Percentiles rank a stretch among this genome's conserved stretches.
phyloP scores from a whole-genome alignment of 805 yeast species.

The Maudiozyma turicensis region DNA sequence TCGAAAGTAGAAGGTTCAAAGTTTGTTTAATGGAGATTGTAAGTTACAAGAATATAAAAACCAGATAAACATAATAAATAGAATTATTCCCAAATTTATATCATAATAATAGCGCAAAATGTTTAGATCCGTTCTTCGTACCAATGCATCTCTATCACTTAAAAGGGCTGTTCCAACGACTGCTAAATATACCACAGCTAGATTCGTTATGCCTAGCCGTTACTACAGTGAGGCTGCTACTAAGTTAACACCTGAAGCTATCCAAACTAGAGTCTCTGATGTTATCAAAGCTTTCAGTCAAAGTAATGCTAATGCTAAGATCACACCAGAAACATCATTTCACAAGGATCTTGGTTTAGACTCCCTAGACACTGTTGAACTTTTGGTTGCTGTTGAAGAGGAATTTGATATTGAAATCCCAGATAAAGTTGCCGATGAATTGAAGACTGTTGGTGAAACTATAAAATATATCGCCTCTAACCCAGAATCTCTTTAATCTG shows the following conservation, averaged over 20 bases:
- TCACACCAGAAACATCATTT: constrained; percentile 35
- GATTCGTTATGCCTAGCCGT: constrained; percentile 16
- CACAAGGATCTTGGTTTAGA: constrained; percentile 56
- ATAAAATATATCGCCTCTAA: constrained; percentile 74
- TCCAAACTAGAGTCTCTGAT: constrained; percentile 69
- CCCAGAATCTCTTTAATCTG: constrained; percentile 33
- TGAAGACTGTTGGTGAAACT: constrained; percentile 90
- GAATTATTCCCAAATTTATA: too few species aligned
- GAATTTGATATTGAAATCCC: constrained; percentile 78
- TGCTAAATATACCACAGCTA: background rate
- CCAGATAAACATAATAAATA: too few species aligned
- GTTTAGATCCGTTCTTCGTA: constrained; percentile 3
- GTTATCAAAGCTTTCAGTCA: constrained; percentile 63
- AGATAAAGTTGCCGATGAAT: constrained; percentile 85
- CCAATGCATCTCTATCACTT: background rate
- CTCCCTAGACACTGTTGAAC: constrained; percentile 90
- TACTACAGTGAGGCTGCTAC: constrained; percentile 45
- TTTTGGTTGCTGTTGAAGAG: constrained; percentile 92
- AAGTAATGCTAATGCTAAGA: constrained; percentile 38
- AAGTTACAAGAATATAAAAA: too few species aligned
- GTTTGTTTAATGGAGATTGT: too few species aligned
- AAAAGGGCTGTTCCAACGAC: background rate
- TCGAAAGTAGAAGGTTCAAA: too few species aligned
- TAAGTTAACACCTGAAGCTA: constrained; percentile 59
- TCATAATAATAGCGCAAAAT: background rate